phyloP scores from a whole-genome alignment of 2,329 filamentous ascomycete species.

The Claviceps capensis region DNA sequence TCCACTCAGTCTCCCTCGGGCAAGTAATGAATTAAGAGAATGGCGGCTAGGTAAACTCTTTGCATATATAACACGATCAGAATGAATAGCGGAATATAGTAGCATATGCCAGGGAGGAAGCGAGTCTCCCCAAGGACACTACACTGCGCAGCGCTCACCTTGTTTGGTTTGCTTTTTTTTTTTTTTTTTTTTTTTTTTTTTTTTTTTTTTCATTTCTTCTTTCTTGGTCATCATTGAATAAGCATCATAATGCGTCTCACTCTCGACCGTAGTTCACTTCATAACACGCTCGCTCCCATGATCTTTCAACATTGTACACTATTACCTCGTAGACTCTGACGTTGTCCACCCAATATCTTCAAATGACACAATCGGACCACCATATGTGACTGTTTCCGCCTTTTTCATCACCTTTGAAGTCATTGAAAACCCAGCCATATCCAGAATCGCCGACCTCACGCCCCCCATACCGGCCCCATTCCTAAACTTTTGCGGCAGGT shows the following conservation, averaged over 20 bases:
- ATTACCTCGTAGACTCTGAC: not conserved
- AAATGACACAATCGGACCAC: constrained; percentile 24
- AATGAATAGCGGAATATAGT: not conserved
- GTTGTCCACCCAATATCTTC: constrained; percentile 24
- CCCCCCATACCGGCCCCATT: constrained; percentile 26
- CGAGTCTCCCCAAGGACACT: not conserved
- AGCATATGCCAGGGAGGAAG: not conserved
- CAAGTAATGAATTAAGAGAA: not conserved
- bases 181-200: constrained; percentile 1
- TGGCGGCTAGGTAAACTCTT: not conserved
- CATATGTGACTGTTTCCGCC: constrained; percentile 22
- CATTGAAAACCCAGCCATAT: constrained; percentile 25
- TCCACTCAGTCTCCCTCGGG: constrained; percentile 11
- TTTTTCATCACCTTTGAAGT: constrained; percentile 19
- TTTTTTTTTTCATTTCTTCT: not conserved
- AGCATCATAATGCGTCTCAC: no score
- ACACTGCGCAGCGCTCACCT: not conserved
- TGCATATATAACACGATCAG: not conserved
- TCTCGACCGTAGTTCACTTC: no score
- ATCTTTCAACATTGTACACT: no score
- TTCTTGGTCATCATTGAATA: not conserved
- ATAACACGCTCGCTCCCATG: no score
- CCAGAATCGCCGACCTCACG: constrained; percentile 24
- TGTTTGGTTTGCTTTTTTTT: not conserved
- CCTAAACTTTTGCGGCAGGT: constrained; percentile 15